Evolutionary conservation across 2,329 filamentous ascomycete genomes (phyloP), one percentile per base, ranked within the genome.

Genomic region (Falciphora oryzae): DNA sequence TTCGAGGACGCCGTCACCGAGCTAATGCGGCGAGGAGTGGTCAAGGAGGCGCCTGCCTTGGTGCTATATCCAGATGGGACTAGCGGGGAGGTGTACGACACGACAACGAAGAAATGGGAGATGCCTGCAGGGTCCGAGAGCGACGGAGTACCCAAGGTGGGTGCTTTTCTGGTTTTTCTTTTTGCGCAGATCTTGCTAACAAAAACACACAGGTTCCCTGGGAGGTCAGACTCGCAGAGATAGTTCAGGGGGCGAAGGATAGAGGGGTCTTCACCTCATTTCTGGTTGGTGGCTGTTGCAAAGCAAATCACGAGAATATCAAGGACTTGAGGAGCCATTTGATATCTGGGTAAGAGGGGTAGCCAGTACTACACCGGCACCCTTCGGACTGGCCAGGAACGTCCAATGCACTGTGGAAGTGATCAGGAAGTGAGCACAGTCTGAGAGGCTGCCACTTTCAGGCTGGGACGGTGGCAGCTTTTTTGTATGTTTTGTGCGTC

Each of bases 1-100:
- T 88, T 84, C 62, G 85, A 89, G 69, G 77, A 75, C 4, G 79
- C 77, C 11, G 72, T 87, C 22, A 65, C 67, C 13, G 67, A 65
- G n/a, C 63, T 85, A 68, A 65, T 79, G 1, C 63, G 70, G 4
- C 68, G 72, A 4, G 75, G 77, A 0, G 69, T 73, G 18, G 63
- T 80, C 1, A 27, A 66, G 0, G 70, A 71, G 7, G 81, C 79
- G 76, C 86, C 86, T 1, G 79, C 77, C 27, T 73, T 90, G 63
- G 82, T 90, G 5, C 69, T 90, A 25, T 90, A 90, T 71, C 88
- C 88, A 0, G 88, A 91, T 72, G 88, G 88, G 0, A 89, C 88
- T 1, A 87, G 86, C 60, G 86, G 86, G 0, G 85, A 89, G 73
- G 80, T 87, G 0, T 90, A 90, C 74, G 85, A 90, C 72, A 88